Conservation (phyloP, 768 basidiomycete genomes). For the Exsudoporus frostii region DNA sequence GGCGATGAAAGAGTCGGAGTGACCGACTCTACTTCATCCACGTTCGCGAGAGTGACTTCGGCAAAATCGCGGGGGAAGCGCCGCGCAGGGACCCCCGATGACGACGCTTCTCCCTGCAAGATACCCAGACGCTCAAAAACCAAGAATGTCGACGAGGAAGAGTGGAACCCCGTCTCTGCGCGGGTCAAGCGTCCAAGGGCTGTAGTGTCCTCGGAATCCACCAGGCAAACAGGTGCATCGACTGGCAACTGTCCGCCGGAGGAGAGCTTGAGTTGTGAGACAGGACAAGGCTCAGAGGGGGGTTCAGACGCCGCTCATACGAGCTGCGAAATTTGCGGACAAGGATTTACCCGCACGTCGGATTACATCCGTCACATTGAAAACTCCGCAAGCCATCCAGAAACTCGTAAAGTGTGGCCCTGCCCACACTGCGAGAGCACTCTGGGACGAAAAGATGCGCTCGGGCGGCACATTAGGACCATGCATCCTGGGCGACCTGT, state of each 20-base stretch:
- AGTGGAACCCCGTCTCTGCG: conserved; percentile 14
- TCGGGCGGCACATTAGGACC: conserved; percentile 21
- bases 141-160: conserved; percentile 20
- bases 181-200: conserved; percentile 5
- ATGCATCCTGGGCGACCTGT: conserved; percentile 6
- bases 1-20: not conserved
- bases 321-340: conserved; percentile 16
- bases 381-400: conserved; percentile 22
- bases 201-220: not conserved
- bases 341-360: conserved; percentile 18
- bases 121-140: conserved; percentile 8
- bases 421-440: conserved; percentile 18
- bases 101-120: conserved; percentile 1
- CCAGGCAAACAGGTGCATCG: not conserved
- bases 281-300: not conserved
- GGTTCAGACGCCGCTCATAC: not conserved
- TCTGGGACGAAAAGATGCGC: conserved; percentile 28
- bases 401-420: conserved; percentile 26
- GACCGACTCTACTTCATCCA: not conserved
- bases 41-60: not conserved
- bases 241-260: not conserved
- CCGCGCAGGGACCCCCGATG: not conserved
- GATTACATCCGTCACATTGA: conserved; percentile 22
- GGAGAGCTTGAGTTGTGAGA: not conserved
- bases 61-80: conserved; percentile 13